A percentile compares a stretch with the other conserved stretches of the same genome.
Evolutionary conservation across 352 stramenopile species (phyloP).

Genomic region (Lagenidium giganteum): DNA sequence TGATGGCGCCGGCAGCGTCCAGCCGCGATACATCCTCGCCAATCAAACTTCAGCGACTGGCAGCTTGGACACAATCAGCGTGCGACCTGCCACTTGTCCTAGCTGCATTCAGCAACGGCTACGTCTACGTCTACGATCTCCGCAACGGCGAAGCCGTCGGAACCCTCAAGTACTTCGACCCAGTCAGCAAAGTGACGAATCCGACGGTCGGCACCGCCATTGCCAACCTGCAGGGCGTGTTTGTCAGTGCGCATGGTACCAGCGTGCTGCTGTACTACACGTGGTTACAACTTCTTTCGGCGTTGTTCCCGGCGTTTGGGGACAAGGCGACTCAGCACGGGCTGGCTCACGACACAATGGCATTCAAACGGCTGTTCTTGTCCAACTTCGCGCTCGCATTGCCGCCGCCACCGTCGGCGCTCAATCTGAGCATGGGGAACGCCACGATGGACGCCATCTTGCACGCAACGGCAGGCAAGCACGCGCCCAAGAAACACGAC

Average conservation of each 20-base stretch:
- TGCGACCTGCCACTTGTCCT: too few species aligned
- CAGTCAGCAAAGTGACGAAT: background rate
- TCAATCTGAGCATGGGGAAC: too few species aligned
- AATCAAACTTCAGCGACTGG: too few species aligned
- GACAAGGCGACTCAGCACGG: background rate
- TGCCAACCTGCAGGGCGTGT: too few species aligned
- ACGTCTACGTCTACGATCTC: conserved; percentile 36
- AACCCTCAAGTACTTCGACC: conserved; percentile 18
- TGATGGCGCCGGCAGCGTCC: too few species aligned
- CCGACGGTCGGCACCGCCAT: background rate
- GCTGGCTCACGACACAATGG: background rate
- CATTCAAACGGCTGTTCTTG: conserved; percentile 9
- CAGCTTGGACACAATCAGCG: too few species aligned
- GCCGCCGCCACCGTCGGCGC: background rate
- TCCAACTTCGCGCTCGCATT: background rate
- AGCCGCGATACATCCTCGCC: too few species aligned
- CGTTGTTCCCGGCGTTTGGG: conserved; percentile 13
- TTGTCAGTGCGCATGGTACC: too few species aligned
- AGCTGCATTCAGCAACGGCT: too few species aligned
- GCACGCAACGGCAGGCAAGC: background rate
- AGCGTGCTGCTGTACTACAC: too few species aligned
- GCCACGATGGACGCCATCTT: conserved; percentile 8
- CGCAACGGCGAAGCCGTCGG: conserved; percentile 23
- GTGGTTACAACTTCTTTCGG: background rate
- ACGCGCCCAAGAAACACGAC: conserved; percentile 10